Conservation (phyloP, 441 rosid species). For the Croton laevigatus region DNA sequence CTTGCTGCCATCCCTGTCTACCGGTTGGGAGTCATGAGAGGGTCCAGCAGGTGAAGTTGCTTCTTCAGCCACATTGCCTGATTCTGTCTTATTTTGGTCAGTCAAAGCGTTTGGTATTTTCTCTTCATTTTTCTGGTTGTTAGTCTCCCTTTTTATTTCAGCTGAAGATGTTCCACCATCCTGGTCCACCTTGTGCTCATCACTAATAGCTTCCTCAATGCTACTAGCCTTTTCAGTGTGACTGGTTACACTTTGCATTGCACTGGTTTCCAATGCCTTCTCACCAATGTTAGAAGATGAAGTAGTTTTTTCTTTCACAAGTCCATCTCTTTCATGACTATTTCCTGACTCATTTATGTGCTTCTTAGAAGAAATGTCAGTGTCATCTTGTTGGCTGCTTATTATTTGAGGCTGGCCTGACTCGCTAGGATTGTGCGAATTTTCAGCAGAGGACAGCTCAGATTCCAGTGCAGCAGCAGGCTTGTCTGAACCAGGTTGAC, state of each 20-base stretch:
- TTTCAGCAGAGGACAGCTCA: slow-evolving; percentile 40
- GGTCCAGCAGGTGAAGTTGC: slow-evolving; percentile 35
- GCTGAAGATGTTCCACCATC: slow-evolving; percentile 36
- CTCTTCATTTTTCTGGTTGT: slow-evolving; percentile 42
- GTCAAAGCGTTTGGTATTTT: slow-evolving; percentile 36
- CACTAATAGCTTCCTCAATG: slow-evolving; percentile 33
- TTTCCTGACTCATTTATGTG: slow-evolving; percentile 39
- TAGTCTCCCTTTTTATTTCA: slow-evolving; percentile 42
- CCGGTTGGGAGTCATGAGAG: slow-evolving; percentile 47
- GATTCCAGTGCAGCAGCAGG: slow-evolving; percentile 32
- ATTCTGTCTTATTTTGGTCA: slow-evolving; percentile 46
- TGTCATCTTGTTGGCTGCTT: slow-evolving; percentile 39
- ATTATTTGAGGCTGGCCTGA: slow-evolving; percentile 33
- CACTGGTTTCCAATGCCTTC: slow-evolving; percentile 37
- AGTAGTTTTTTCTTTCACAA: slow-evolving; percentile 38
- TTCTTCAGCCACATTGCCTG: slow-evolving; percentile 40
- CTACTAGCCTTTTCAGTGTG: slow-evolving; percentile 36
- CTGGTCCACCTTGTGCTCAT: slow-evolving; percentile 41
- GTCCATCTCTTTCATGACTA: slow-evolving; percentile 37
- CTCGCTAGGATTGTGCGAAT: slow-evolving; percentile 34
- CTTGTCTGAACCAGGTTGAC: slow-evolving; percentile 35
- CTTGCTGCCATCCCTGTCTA: slow-evolving; percentile 50
- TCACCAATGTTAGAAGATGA: slow-evolving; percentile 36
- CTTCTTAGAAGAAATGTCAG: slow-evolving; percentile 34
- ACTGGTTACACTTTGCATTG: slow-evolving; percentile 28